Evolutionary conservation across 768 basidiomycete genomes (phyloP), one percentile per base, ranked within the genome.

Genomic region (Rubroboletus pulcherrimus): DNA sequence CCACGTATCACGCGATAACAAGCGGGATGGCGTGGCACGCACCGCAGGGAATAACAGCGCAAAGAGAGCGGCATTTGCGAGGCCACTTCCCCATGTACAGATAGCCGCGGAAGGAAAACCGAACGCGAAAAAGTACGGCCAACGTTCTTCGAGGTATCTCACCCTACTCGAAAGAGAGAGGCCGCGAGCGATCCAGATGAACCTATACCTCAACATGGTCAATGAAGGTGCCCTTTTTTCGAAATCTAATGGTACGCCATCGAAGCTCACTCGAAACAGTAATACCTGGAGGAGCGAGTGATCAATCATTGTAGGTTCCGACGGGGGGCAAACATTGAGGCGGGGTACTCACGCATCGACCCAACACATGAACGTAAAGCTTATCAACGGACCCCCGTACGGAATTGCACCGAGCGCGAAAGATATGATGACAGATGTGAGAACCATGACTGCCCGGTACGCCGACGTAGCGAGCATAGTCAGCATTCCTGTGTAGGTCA

Each of bases 121-220:
- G 59, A 93, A 95, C 5, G 87, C 87, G 55, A 93, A 79, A 66
- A 86, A 91, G 72, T 94, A 95, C 2, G 87, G 81, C 93, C 93
- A 95, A 40, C 91, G 81, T 70, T 93, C 90, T 72, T 95, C 93
- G 19, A 93, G 74, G 66, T 88, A 81, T 46, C 85, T 74, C 44
- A 93, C 81, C 52, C 91, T 76, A 14, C 80, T 73, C 2, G 89
- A 79, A 12, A 92, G 74, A 12, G 87, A 85, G 58, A 86, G 63
- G 2, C 89, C 89, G 14, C 85, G 82, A 9, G 89, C 81, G 44
- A 87, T 82, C 89, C 89, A 91, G 19, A 87, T 78, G 65, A 88
- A 91, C 65, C 90, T 91, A 53, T 52, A 17, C 3, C 43, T 42
- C 19, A 49, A 56, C 21, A 38, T 39, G 59, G 61, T 62, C 61